phyloP scores from a whole-genome alignment of 495 filamentous ascomycete species.

The Neurospora hispaniola region DNA sequence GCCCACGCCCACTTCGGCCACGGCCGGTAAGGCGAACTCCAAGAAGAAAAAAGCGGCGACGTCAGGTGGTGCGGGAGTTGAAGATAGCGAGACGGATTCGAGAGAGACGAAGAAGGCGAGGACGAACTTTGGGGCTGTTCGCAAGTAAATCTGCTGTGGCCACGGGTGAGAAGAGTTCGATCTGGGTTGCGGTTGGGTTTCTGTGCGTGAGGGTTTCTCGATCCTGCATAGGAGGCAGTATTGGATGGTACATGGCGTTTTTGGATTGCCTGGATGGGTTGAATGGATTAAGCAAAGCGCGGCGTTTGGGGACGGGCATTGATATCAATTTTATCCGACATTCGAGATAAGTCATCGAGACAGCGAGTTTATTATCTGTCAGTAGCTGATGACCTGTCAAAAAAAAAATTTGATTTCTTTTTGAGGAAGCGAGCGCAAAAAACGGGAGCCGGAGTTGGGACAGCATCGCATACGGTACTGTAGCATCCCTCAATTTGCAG shows the following conservation, averaged over 20 bases:
- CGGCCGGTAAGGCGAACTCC: constrained; percentile 30
- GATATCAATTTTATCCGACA: not conserved
- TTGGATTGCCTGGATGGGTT: not conserved
- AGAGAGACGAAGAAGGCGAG: constrained; percentile 39
- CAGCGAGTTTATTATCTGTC: not conserved
- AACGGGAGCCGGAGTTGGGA: not conserved
- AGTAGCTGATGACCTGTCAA: not conserved
- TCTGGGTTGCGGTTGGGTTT: not conserved
- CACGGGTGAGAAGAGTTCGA: not conserved
- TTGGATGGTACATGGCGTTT: constrained; percentile 7
- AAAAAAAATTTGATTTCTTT: too few relatives aligned
- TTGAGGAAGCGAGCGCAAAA: not conserved
- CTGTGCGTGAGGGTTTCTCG: not conserved
- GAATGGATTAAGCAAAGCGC: not conserved
- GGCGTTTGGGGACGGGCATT: not conserved
- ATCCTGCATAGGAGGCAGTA: not conserved
- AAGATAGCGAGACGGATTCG: constrained; percentile 43
- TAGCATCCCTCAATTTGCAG: not conserved
- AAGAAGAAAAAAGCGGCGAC: constrained; percentile 23
- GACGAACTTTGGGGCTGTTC: constrained; percentile 38
- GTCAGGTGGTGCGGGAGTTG: constrained; percentile 19
- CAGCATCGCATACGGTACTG: not conserved
- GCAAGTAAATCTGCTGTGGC: constrained; percentile 26
- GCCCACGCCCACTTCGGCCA: constrained; percentile 35
- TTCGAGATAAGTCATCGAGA: not conserved